Evolutionary conservation across 140 eudicot species (phyloP).

Genomic region (Cichorium intybus): DNA sequence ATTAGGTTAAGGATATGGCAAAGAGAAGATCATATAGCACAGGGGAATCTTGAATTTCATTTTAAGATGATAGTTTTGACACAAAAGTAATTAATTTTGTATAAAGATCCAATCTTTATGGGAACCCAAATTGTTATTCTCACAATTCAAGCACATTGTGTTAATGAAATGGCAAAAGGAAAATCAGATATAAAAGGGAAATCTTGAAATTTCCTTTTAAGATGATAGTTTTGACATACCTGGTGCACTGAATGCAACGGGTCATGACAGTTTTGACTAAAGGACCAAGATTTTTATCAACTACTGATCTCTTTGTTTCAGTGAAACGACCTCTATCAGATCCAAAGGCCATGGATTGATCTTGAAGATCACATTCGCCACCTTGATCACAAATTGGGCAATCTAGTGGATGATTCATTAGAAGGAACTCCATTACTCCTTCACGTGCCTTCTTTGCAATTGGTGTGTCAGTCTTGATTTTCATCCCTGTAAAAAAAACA

Average conservation of each 20-base stretch:
- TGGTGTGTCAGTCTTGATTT: conserved; percentile 91
- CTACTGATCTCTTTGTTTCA: conserved; percentile 91
- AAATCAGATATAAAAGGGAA: too few relatives aligned
- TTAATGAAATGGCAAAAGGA: too few relatives aligned
- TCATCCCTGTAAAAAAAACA: conserved; percentile 57
- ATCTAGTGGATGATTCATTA: conserved; percentile 93
- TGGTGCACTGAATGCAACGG: conserved; percentile 91
- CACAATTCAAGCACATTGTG: too few relatives aligned
- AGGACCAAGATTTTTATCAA: conserved; percentile 90
- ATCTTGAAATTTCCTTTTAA: too few relatives aligned
- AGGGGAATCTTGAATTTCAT: too few relatives aligned
- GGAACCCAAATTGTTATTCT: too few relatives aligned
- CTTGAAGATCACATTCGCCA: conserved; percentile 97
- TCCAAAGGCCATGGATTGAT: conserved; percentile 98
- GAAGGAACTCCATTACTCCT: conserved; percentile 93
- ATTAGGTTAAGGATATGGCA: too few relatives aligned
- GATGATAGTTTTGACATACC: too few relatives aligned
- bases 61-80: too few relatives aligned
- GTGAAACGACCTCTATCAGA: conserved; percentile 93
- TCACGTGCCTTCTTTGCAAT: conserved; percentile 91
- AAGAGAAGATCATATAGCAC: too few relatives aligned
- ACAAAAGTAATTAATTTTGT: too few relatives aligned
- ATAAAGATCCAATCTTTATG: too few relatives aligned
- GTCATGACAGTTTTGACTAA: conserved; percentile 97
- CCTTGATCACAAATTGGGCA: conserved; percentile 99